These are phyloP conservation scores for Plectosphaerella sp. DNA, from an alignment of 2,329 filamentous ascomycete species.

Conservation along the genomic window DNA sequence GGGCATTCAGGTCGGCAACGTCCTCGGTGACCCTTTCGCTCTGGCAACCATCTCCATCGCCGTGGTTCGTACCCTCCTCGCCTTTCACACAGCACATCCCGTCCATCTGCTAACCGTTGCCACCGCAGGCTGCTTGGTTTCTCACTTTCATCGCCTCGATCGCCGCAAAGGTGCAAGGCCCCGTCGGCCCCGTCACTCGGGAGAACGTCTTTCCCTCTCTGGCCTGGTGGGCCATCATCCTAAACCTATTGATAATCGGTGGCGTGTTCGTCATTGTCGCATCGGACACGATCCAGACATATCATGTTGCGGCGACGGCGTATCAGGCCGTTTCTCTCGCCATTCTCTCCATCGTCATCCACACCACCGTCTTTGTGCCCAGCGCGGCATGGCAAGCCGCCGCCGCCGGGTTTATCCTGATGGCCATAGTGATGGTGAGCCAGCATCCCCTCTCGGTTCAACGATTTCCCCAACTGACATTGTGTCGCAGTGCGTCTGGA, in stretches of 20 bases:
- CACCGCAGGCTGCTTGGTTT: constrained; percentile 79
- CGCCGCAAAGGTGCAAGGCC: constrained; percentile 54
- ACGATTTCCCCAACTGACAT: neutral
- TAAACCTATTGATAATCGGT: constrained; percentile 76
- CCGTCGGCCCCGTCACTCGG: constrained; percentile 22
- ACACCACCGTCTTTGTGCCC: constrained; percentile 75
- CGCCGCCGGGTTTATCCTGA: constrained; percentile 86
- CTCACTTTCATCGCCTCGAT: constrained; percentile 87
- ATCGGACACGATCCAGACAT: constrained; percentile 78
- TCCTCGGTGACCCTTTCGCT: constrained; percentile 93
- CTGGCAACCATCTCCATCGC: constrained; percentile 91
- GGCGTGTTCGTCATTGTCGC: constrained; percentile 80
- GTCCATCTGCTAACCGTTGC: constrained; percentile 13
- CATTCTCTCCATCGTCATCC: constrained; percentile 80
- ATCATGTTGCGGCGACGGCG: constrained; percentile 86
- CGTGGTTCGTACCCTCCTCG: constrained; percentile 48
- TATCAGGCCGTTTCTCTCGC: constrained; percentile 82
- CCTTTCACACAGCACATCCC: neutral
- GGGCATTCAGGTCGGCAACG: constrained; percentile 76
- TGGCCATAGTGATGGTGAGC: constrained; percentile 88
- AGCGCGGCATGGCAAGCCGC: constrained; percentile 76
- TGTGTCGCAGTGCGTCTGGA: constrained; percentile 77
- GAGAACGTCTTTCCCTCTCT: constrained; percentile 67
- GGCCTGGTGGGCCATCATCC: constrained; percentile 87
- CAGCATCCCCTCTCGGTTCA: neutral